Conservation (phyloP, 331 rosid species). For the Prunus yedoensis region DNA sequence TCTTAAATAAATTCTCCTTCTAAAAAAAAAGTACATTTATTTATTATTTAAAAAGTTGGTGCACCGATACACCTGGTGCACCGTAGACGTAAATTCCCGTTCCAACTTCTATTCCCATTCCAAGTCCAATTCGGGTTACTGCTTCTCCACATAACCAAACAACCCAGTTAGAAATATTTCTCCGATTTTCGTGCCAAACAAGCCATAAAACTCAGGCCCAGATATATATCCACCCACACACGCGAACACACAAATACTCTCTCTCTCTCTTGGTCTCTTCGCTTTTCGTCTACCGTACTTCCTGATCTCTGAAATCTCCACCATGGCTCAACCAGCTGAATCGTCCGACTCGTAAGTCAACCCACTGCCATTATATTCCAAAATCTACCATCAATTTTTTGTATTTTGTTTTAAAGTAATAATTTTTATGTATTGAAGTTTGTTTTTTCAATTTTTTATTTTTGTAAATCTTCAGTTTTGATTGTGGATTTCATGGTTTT, state of each 20-base stretch:
- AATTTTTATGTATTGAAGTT: neutral
- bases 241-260: too few relatives aligned
- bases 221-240: neutral
- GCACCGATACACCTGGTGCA: too few relatives aligned
- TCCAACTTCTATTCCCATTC: neutral
- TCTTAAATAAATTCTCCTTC: too few relatives aligned
- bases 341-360: constrained; percentile 57
- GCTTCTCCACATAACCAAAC: neutral
- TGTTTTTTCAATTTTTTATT: neutral
- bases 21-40: too few relatives aligned
- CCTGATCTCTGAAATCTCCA: constrained; percentile 21
- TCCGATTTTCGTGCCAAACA: constrained; percentile 7
- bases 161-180: neutral
- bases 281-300: neutral
- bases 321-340: constrained; percentile 51
- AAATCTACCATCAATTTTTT: neutral
- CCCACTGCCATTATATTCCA: neutral
- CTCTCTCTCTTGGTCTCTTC: neutral
- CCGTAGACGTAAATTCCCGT: too few relatives aligned
- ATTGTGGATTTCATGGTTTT: neutral
- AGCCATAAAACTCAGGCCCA: neutral
- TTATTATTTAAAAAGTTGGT: too few relatives aligned
- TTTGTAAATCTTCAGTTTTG: neutral
- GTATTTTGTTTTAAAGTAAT: too few relatives aligned
- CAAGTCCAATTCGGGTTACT: neutral